A percentile compares a stretch with the other conserved stretches of the same genome.
phyloP scores from a whole-genome alignment of 441 rosid species.

The Metrosideros polymorpha region DNA sequence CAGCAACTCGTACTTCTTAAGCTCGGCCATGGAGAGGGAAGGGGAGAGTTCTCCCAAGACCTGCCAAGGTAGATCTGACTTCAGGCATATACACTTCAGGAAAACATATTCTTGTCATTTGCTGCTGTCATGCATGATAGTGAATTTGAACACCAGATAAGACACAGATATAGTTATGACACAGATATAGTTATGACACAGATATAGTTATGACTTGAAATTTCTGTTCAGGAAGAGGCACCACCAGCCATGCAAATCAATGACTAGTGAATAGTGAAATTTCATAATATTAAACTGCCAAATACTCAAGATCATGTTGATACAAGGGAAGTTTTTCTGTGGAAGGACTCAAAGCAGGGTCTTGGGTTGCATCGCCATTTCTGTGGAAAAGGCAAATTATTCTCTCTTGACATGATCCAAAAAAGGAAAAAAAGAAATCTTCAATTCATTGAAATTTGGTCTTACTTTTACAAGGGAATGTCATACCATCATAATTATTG shows the following conservation, averaged over 20 bases:
- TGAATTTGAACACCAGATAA: not conserved
- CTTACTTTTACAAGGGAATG: not conserved
- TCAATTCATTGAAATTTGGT: not conserved
- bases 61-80: constrained; percentile 22
- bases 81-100: not conserved
- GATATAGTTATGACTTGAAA: not conserved
- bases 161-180: no score
- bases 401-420: not conserved
- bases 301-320: not conserved
- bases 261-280: not conserved
- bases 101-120: not conserved
- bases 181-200: no score
- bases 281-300: not conserved
- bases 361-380: not conserved
- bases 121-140: not conserved
- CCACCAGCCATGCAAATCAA: not conserved
- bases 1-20: constrained; percentile 72
- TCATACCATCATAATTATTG: not conserved
- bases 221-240: not conserved
- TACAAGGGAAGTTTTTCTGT: not conserved
- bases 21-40: constrained; percentile 81
- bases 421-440: not conserved
- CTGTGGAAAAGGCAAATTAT: not conserved
- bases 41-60: constrained; percentile 80
- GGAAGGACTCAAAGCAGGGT: not conserved